Evolutionary conservation across 306 rosid genomes (phyloP), one percentile per base, ranked within the genome.

Genomic region (Lupinus albus): DNA sequence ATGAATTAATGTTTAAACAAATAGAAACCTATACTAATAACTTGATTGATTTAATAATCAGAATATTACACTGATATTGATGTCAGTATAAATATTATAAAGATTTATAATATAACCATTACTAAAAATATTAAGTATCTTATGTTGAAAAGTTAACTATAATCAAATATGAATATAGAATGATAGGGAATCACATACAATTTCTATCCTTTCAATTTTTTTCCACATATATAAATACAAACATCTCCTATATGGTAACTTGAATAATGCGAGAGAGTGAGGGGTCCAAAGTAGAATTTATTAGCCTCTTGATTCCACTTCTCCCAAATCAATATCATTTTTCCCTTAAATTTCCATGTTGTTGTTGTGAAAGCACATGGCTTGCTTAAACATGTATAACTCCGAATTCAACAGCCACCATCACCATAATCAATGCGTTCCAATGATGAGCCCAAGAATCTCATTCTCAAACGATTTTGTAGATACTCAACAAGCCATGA

Each of bases 391-490:
- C 76, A 89, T 85, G 96, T 85, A 92, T 82, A 87, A 89, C 75
- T 82, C 85, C 44, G 84, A 89, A 72, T 85, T 79, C 71, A 82
- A 83, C 51, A 73, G 76, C 53, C 72, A 54, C 32, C 78, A 66
- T 15, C 35, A 67, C 8, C 46, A 25, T 3, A 3, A 60, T 0
- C 48, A 36, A 32, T 79, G 39, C 13, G 64, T 81, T 59, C 82
- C 88, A 49, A 81, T 83, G 88, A 81, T 83, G 88, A 91, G 88
- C 81, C 96, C 97, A 12, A 80, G 97, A 78, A 84, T 92, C 64
- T 92, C 97, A 1, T 92, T 92, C 83, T 89, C 97, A 39, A 87
- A 83, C 58, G 97, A 92, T 38, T 92, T 92, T 69, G 96, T 76
- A 25, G 92, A 92, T 73, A 66, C 84, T 8, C 89, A 91, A 20